These are phyloP conservation scores for Cercophora newfieldiana DNA, from an alignment of 495 filamentous ascomycete species.

Conservation along the genomic window DNA sequence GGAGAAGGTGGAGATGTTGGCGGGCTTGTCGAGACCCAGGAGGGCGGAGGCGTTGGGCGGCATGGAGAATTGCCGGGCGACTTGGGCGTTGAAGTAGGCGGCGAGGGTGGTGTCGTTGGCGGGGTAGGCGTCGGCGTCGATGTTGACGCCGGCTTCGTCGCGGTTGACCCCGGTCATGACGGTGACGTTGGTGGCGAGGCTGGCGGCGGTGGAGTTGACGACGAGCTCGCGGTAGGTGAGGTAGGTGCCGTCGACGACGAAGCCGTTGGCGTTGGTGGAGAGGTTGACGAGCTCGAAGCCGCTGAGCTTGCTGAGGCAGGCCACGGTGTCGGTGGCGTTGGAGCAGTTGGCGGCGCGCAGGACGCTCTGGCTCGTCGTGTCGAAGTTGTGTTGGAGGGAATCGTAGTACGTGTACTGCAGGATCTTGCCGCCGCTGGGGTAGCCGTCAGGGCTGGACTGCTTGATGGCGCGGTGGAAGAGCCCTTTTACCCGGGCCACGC, in stretches of 20 bases:
- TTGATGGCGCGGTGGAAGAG: constrained; percentile 47
- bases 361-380: constrained; percentile 33
- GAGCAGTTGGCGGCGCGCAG: constrained; percentile 33
- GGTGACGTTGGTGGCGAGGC: constrained; percentile 25
- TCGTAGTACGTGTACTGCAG: constrained; percentile 33
- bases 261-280: constrained; percentile 31
- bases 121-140: constrained; percentile 32
- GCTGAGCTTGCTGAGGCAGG: constrained; percentile 37
- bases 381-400: constrained; percentile 34
- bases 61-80: constrained; percentile 24
- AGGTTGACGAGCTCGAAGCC: constrained; percentile 37
- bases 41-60: constrained; percentile 24
- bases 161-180: constrained; percentile 44
- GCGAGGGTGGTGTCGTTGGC: constrained; percentile 17
- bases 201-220: constrained; percentile 26
- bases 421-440: constrained; percentile 19
- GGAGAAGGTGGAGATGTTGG: constrained; percentile 30
- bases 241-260: constrained; percentile 41
- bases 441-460: constrained; percentile 42
- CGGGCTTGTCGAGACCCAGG: constrained; percentile 21
- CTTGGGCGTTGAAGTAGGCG: constrained; percentile 22
- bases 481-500: constrained; percentile 39
- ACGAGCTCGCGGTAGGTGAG: constrained; percentile 29
- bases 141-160: constrained; percentile 41
- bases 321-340: constrained; percentile 30